Base-by-base conservation (phyloP, 1,139 yeast species). In the Geotrichum klebahnii region DNA sequence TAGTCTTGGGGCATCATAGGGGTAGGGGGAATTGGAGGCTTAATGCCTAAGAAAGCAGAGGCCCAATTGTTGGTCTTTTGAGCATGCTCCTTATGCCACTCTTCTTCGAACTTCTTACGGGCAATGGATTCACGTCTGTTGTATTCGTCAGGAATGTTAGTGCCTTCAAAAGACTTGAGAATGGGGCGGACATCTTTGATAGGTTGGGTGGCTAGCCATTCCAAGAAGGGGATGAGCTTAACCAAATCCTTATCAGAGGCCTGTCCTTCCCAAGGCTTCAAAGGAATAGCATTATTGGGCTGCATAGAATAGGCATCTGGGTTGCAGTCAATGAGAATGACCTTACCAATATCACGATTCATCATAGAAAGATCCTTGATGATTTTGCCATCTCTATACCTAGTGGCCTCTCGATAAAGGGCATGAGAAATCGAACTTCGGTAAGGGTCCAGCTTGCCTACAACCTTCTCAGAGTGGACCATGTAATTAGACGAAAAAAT, bases 161-260 rank as follows among this genome's bases (percentile, higher is more conserved):
- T 77, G 61, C 77, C 81, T 28, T 71, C 64, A 71, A 82, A 94
- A 2, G 95, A 79, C 59, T 76, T 75, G 62, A 94, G 74, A 42
- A 89, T 80, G 38, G 96, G 95, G 70, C 97, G 84, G 51, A 94
- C 92, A 69, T 92, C 98, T 67, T 80, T 79, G 59, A 86, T 77
- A 55, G 87, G 94, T 67, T 88, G 95, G 19, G 96, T 86, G 16
- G 97, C 98, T 57, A 92, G 73, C 74, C 88, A 94, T 71, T 92
- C 99, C 62, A 92, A 79, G 71, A 92, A 83, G 55, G 97, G 97
- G 63, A 92, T 88, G 69, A 90, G 73, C 61, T 77, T 77, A 61
- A 92, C 76, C 63, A 92, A 77, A 53, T 74, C 78, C 53, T 73
- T 72, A 67, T 90, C 97, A 65, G 86, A 95, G 32, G 87, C 77